These are phyloP conservation scores for Aspergillus conjunctus DNA, from an alignment of 495 filamentous ascomycete genomes.

Conservation along the genomic window DNA sequence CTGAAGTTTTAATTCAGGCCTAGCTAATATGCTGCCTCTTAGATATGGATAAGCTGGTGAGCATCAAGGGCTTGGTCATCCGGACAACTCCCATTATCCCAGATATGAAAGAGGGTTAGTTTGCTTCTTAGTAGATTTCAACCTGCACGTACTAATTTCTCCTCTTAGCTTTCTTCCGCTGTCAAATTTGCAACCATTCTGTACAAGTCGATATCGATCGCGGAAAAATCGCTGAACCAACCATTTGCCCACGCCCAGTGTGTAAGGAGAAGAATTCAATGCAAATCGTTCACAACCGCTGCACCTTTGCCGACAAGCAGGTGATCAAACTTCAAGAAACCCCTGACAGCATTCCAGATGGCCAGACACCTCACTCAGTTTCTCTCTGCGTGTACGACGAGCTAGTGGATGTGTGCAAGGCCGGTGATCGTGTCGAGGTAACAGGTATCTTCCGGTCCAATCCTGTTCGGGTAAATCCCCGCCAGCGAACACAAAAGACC, in stretches of 20 bases:
- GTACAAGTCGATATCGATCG: constrained; percentile 89
- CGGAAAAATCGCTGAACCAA: constrained; percentile 94
- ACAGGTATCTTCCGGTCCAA: constrained; percentile 96
- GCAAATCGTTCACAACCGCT: constrained; percentile 98
- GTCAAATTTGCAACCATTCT: constrained; percentile 87
- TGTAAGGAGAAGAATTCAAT: constrained; percentile 91
- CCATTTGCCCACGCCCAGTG: constrained; percentile 79
- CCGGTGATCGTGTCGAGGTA: constrained; percentile 92
- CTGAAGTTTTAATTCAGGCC: background rate
- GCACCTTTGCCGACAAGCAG: constrained; percentile 93
- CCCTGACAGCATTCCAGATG: constrained; percentile 88
- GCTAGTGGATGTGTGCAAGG: constrained; percentile 95
- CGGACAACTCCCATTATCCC: constrained; percentile 94
- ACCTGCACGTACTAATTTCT: constrained; percentile 8
- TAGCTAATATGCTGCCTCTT: constrained; percentile 22
- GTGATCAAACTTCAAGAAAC: constrained; percentile 99
- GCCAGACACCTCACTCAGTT: constrained; percentile 96
- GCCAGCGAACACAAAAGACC: constrained; percentile 87
- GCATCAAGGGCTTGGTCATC: constrained; percentile 95
- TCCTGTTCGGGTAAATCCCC: constrained; percentile 92
- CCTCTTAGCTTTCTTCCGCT: constrained; percentile 81
- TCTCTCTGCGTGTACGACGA: constrained; percentile 97
- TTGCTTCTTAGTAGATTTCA: background rate
- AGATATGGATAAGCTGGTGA: constrained; percentile 96
- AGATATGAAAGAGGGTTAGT: constrained; percentile 86